A percentile compares a stretch with the other conserved stretches of the same genome.
phyloP scores from a whole-genome alignment of 2,329 filamentous ascomycete species.

The Calonectria pauciramosa region DNA sequence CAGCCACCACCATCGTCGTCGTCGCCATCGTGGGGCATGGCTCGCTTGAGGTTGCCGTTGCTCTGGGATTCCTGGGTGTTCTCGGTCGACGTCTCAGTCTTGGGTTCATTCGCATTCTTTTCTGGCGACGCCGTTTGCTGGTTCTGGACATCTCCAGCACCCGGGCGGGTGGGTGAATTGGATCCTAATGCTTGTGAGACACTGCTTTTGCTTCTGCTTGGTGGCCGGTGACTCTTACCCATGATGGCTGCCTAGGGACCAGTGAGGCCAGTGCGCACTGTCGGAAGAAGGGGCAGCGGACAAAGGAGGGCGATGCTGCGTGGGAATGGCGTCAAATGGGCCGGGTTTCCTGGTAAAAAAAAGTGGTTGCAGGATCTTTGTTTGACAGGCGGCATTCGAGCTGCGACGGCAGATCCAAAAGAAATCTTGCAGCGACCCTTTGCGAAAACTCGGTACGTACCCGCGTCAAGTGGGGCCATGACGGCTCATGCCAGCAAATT shows the following conservation, averaged over 20 bases:
- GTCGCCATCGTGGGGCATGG: slow-evolving; percentile 59
- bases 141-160: slow-evolving; percentile 22
- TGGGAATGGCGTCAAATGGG: background rate
- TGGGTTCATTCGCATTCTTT: background rate
- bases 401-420: slow-evolving; percentile 23
- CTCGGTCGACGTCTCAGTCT: slow-evolving; percentile 31
- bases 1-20: slow-evolving; percentile 60
- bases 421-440: slow-evolving; percentile 26
- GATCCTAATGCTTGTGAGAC: slow-evolving; percentile 38
- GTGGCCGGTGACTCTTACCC: slow-evolving; percentile 35
- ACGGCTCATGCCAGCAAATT: background rate
- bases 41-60: slow-evolving; percentile 62
- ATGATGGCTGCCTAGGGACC: slow-evolving; percentile 29
- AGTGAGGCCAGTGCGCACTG: slow-evolving; percentile 31
- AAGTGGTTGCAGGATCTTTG: background rate
- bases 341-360: background rate
- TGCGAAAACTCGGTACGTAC: slow-evolving; percentile 35
- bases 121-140: slow-evolving; percentile 13
- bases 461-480: slow-evolving; percentile 2
- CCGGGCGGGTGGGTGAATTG: slow-evolving; percentile 25
- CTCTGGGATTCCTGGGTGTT: slow-evolving; percentile 43
- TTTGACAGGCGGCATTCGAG: slow-evolving; percentile 12
- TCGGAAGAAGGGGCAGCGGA: slow-evolving; percentile 11
- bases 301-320: background rate
- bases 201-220: background rate